Base-by-base conservation (phyloP, 208 protist species). In the Acanthamoeba castellanii region DNA sequence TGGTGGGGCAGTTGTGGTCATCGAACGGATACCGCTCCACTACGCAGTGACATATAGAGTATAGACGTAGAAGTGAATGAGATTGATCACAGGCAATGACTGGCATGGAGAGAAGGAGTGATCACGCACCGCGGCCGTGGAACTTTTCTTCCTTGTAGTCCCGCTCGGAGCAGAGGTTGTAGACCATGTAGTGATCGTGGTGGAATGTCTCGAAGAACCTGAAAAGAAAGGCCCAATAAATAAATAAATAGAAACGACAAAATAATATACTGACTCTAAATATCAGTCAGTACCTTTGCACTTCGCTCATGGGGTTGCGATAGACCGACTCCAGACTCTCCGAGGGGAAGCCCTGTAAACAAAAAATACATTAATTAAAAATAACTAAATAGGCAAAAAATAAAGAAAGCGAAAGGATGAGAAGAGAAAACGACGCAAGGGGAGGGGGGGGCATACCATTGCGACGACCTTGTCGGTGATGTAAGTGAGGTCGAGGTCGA, bases 401-500 rank as follows among this genome's bases (percentile, higher is more conserved):
- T n/a, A n/a, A n/a, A n/a, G n/a, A n/a, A n/a, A n/a, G n/a, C n/a
- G 7, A 59, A 88, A 88, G 14, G 16, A 20, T 18, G 14, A 47
- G 6, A 78, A 47, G 5, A 6, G 57, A 57, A 42, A 85, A 57
- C 76, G 45, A 85, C 8, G 5, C 9, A 11, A 52, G 45, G n/a
- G 47, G 6, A 3, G 14, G 84, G 42, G 32, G 59, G 57, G 34
- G 55, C 0, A 22, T 72, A 91, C 94, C 95, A 96, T 96, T 8
- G 95, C 95, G 27, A 94, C 68, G 37, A 94, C 76, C 11, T 59
- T 76, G 32, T 94, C 91, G 34, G 98, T 98, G 66, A 99, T 98
- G 95, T 99, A 99, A 25, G 97, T 96, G 30, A 99, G 96, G 94
- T 99, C 98, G 1, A 99, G 96, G 82, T 99, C 97, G 76, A 97